Evolutionary conservation across 2,329 filamentous ascomycete species (phyloP).

Genomic region (Claviceps capensis): DNA sequence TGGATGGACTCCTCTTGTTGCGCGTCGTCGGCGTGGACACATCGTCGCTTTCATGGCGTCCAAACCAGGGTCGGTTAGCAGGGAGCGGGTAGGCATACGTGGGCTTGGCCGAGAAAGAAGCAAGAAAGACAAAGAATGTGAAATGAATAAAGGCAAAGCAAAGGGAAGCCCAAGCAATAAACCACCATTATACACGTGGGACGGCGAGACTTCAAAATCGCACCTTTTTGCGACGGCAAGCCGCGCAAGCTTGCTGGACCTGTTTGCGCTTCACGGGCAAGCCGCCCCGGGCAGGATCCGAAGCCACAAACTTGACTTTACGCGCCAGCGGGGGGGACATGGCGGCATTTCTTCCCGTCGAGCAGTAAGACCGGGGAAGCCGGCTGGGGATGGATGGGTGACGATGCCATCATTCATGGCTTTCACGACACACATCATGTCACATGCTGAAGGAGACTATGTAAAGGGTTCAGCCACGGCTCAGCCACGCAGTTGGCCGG

Average conservation of each 20-base stretch:
- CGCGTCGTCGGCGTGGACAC: slow-evolving; percentile 26
- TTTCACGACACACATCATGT: no score
- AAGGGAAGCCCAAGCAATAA: background rate
- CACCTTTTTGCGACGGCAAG: slow-evolving; percentile 42
- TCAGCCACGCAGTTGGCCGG: no score
- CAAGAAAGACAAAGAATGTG: background rate
- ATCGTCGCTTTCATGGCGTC: slow-evolving; percentile 23
- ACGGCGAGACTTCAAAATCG: background rate
- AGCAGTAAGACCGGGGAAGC: background rate
- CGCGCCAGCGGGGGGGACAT: slow-evolving; percentile 9
- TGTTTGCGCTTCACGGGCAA: slow-evolving; percentile 46
- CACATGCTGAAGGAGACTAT: no score
- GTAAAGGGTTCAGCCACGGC: no score
- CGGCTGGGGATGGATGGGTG: background rate
- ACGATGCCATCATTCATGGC: background rate
- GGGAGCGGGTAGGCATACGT: background rate
- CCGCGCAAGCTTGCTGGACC: slow-evolving; percentile 41
- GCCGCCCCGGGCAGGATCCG: slow-evolving; percentile 33
- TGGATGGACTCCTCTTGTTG: slow-evolving; percentile 14
- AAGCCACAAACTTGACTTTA: slow-evolving; percentile 42
- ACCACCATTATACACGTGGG: background rate
- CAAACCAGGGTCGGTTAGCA: slow-evolving; percentile 3
- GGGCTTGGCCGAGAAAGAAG: background rate
- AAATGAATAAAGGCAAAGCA: background rate
- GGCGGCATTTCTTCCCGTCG: slow-evolving; percentile 7